Conservation (phyloP, 352 stramenopile genomes). For the Phytophthora fragariae region DNA sequence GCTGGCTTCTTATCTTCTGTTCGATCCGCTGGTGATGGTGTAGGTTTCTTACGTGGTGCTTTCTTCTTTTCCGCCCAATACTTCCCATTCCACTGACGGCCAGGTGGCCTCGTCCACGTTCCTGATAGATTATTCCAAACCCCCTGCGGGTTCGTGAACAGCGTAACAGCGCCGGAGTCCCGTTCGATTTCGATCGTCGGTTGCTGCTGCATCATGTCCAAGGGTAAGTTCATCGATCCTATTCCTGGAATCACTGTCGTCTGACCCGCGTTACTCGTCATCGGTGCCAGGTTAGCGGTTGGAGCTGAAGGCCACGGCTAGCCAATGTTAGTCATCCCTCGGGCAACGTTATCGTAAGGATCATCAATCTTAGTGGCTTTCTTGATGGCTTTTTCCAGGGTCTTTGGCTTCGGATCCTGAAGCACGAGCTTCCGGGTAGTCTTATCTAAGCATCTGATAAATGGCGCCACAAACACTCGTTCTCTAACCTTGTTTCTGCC, state of each 20-base stretch:
- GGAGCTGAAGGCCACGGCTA: neutral
- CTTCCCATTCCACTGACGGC: neutral
- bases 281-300: neutral
- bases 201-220: no score
- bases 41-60: neutral
- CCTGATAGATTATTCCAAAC: neutral
- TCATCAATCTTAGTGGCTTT: neutral
- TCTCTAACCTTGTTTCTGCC: no score
- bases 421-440: no score
- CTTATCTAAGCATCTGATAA: no score
- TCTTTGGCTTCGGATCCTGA: neutral
- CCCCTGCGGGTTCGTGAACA: neutral
- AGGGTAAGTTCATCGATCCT: neutral
- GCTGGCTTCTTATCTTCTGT: neutral
- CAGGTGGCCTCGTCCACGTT: neutral
- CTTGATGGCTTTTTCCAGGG: neutral
- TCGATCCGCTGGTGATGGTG: neutral
- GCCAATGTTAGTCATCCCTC: neutral
- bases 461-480: no score
- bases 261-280: neutral
- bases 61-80: neutral
- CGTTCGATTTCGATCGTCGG: no score
- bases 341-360: neutral
- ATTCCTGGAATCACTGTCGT: neutral
- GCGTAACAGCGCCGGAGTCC: neutral